Conservation (phyloP, 345 rosid genomes). For the Melaleuca quinquenervia region DNA sequence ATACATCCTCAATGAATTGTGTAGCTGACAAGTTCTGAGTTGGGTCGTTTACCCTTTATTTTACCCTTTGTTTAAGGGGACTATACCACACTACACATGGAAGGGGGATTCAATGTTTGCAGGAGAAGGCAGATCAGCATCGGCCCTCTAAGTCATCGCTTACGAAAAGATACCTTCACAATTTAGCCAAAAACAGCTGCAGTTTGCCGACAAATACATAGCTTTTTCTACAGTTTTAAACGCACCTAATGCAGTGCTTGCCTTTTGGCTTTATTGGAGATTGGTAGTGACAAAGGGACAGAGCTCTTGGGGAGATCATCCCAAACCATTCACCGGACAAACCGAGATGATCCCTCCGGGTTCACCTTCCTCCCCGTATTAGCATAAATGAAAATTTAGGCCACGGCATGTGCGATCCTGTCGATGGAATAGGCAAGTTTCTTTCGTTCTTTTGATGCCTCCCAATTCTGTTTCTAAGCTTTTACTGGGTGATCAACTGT, state of each 20-base stretch:
- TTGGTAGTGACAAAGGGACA: background rate
- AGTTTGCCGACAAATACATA: background rate
- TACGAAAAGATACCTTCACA: background rate
- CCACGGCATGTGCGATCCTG: background rate
- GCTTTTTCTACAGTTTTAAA: background rate
- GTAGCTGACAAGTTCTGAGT: background rate
- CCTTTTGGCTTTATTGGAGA: background rate
- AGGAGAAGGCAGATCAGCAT: background rate
- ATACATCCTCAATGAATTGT: background rate
- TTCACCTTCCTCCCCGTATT: background rate
- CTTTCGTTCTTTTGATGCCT: background rate
- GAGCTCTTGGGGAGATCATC: background rate
- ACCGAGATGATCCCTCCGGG: background rate
- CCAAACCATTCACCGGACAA: background rate
- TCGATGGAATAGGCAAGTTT: background rate
- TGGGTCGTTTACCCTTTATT: no score
- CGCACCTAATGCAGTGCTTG: background rate
- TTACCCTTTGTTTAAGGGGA: no score
- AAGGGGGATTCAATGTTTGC: background rate
- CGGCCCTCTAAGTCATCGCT: background rate
- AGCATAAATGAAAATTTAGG: background rate
- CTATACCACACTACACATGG: no score
- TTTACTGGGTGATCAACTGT: background rate
- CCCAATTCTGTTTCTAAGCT: background rate
- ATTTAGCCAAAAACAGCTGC: background rate